Evolutionary conservation across 1,284 basidiomycete genomes (phyloP).

Genomic region (Porogramme epimiltina): DNA sequence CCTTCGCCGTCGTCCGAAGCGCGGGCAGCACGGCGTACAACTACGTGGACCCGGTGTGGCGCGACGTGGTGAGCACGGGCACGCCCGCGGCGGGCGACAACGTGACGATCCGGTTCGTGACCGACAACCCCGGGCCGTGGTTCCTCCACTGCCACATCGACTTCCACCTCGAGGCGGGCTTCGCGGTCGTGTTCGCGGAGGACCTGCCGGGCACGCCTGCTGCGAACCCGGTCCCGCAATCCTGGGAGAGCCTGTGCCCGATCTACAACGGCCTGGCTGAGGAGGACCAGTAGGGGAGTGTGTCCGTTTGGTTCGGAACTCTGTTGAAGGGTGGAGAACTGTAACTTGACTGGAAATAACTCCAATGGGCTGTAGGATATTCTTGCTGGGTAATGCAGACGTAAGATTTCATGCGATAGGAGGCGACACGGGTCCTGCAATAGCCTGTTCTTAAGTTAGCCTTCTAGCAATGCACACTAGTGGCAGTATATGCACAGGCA

Average conservation of each 20-base stretch:
- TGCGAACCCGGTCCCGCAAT: constrained; percentile 3
- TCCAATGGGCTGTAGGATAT: too few relatives aligned
- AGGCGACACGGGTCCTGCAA: too few relatives aligned
- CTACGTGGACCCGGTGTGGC: constrained; percentile 33
- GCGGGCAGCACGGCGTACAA: constrained; percentile 31
- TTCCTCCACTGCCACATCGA: constrained; percentile 8
- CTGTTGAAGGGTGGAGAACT: too few relatives aligned
- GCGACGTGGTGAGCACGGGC: constrained; percentile 35
- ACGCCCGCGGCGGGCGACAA: constrained; percentile 25
- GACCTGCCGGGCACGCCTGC: not conserved
- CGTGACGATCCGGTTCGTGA: constrained; percentile 30
- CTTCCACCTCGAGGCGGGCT: constrained; percentile 4
- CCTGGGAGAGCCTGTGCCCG: constrained; percentile 15
- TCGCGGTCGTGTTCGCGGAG: constrained; percentile 4
- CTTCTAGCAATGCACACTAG: too few relatives aligned
- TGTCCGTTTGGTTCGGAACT: too few relatives aligned
- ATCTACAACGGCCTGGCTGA: constrained; percentile 7
- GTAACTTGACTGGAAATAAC: too few relatives aligned
- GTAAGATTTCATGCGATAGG: too few relatives aligned
- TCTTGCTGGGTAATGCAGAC: too few relatives aligned
- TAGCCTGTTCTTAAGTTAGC: too few relatives aligned
- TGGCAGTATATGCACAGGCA: too few relatives aligned
- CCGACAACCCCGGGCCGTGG: constrained; percentile 12
- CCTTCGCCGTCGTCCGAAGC: constrained; percentile 33
- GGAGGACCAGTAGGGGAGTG: not conserved